A percentile compares a stretch with the other conserved stretches of the same genome.
Conservation (phyloP, 1,284 basidiomycete species). For the Lignosus rhinocerotis region DNA sequence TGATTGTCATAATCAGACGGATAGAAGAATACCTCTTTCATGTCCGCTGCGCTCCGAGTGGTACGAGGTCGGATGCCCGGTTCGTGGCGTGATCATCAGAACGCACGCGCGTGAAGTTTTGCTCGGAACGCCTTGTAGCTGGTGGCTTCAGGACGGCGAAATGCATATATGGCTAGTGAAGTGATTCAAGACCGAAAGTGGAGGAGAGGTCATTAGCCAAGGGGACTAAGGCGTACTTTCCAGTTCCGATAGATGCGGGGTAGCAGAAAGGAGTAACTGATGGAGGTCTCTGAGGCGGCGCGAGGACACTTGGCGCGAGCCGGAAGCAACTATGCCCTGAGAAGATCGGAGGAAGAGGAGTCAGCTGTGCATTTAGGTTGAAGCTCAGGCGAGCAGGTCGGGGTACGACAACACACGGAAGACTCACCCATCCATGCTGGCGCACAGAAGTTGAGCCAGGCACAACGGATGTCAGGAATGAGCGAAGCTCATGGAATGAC, state of each 20-base stretch:
- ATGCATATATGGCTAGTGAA: not conserved
- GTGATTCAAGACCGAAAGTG: not conserved
- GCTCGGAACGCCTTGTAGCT: not conserved
- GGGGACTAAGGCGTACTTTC: not conserved
- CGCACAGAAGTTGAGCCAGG: not conserved
- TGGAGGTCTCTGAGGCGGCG: not conserved
- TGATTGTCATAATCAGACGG: not conserved
- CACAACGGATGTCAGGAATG: not conserved
- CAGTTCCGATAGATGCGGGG: not conserved
- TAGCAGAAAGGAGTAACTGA: not conserved
- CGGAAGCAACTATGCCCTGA: slow-evolving; percentile 19
- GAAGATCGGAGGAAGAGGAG: slow-evolving; percentile 13
- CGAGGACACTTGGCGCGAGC: not conserved
- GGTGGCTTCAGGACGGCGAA: not conserved
- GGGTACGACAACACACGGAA: slow-evolving; percentile 2
- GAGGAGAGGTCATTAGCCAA: not conserved
- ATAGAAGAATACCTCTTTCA: not conserved
- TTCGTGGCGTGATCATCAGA: not conserved
- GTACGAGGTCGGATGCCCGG: not conserved
- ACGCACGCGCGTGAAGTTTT: not conserved
- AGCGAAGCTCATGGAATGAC: not conserved
- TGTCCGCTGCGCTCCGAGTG: slow-evolving; percentile 2
- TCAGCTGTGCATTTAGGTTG: slow-evolving; percentile 24
- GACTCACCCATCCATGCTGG: slow-evolving; percentile 6
- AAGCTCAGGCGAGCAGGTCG: slow-evolving; percentile 17